Conservation (phyloP, 2,329 filamentous ascomycete genomes). For the Fusarium foetens region DNA sequence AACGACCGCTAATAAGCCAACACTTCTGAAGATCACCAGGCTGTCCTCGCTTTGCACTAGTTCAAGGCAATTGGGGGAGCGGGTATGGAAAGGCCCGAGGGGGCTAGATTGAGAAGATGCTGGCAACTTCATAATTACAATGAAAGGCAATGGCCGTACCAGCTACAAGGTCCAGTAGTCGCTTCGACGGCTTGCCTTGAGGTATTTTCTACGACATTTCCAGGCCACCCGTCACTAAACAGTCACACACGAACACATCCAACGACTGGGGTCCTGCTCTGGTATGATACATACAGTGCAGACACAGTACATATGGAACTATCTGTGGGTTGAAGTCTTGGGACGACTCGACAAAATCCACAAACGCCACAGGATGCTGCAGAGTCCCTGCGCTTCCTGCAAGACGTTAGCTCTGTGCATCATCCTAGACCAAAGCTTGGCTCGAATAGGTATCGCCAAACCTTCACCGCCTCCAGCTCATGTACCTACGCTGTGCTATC, state of each 20-base stretch:
- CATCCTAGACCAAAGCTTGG: slow-evolving; percentile 32
- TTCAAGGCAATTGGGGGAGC: slow-evolving; percentile 23
- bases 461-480: slow-evolving; percentile 42
- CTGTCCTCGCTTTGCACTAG: slow-evolving; percentile 11
- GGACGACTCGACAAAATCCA: slow-evolving; percentile 10
- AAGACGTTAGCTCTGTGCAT: slow-evolving; percentile 41
- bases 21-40: slow-evolving; percentile 8
- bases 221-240: background rate
- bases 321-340: slow-evolving; percentile 13
- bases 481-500: slow-evolving; percentile 12
- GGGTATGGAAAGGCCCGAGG: slow-evolving; percentile 29
- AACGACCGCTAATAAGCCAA: slow-evolving; percentile 5
- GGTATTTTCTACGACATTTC: slow-evolving; percentile 27
- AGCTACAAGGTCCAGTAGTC: slow-evolving; percentile 1
- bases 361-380: slow-evolving; percentile 1
- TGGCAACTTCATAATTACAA: background rate
- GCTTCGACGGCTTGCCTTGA: background rate
- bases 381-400: slow-evolving; percentile 31
- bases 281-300: slow-evolving; percentile 14
- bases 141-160: slow-evolving; percentile 4
- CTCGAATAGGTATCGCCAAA: slow-evolving; percentile 43
- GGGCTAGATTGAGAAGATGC: slow-evolving; percentile 5
- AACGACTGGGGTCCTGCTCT: background rate
- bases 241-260: background rate
- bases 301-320: slow-evolving; percentile 9